Percentiles rank a stretch among this genome's conserved stretches.
Evolutionary conservation across 495 filamentous ascomycete species (phyloP).

Genomic region (Neurospora sp.): DNA sequence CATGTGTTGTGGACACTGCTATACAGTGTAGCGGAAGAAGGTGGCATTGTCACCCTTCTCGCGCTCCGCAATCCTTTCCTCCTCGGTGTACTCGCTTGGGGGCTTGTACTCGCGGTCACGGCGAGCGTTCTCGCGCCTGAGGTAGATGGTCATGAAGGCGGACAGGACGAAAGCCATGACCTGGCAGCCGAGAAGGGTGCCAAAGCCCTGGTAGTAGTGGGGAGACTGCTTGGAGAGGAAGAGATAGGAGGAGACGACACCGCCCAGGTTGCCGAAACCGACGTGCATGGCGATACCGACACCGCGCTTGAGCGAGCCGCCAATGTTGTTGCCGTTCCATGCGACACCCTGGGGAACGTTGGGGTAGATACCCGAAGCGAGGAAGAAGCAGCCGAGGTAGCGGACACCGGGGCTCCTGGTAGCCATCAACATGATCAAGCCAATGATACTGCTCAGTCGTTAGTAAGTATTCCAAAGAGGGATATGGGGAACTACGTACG

Average conservation of each 20-base stretch:
- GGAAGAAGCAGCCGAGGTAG: constrained; percentile 64
- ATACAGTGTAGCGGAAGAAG: constrained; percentile 47
- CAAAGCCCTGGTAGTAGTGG: constrained; percentile 51
- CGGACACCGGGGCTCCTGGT: constrained; percentile 46
- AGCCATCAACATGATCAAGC: constrained; percentile 55
- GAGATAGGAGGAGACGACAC: constrained; percentile 59
- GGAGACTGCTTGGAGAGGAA: constrained; percentile 52
- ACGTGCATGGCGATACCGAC: constrained; percentile 79
- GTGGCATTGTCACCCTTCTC: constrained; percentile 41
- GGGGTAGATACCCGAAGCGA: constrained; percentile 60
- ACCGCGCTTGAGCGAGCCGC: constrained; percentile 67
- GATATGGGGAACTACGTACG: constrained; percentile 12
- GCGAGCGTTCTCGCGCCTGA: constrained; percentile 48
- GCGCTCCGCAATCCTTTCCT: constrained; percentile 33
- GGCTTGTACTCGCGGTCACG: constrained; percentile 37
- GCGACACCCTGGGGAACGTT: constrained; percentile 61
- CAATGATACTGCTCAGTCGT: constrained; percentile 40
- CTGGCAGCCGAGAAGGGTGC: constrained; percentile 35
- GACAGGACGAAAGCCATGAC: constrained; percentile 38
- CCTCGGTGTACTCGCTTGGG: constrained; percentile 37
- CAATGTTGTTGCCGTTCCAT: constrained; percentile 77
- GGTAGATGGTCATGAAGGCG: constrained; percentile 48
- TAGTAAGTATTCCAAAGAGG: not conserved
- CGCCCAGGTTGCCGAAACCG: constrained; percentile 66
- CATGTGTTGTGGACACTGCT: not conserved